Conservation (phyloP, 2,329 filamentous ascomycete genomes). For the Xylaria sp. region DNA sequence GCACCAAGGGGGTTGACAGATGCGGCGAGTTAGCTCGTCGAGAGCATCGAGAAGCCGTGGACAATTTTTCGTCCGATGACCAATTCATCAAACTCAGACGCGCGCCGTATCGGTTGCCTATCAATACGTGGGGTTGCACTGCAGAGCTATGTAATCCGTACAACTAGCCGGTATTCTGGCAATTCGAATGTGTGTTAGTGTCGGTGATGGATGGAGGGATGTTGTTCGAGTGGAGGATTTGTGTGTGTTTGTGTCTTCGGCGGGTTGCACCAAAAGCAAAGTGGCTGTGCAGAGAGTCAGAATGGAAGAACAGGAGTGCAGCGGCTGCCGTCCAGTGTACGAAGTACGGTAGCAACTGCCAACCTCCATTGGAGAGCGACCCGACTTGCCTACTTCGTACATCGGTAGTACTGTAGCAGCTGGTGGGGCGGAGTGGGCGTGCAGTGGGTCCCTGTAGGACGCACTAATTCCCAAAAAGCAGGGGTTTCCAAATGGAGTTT, state of each 20-base stretch:
- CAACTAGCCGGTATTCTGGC: background rate
- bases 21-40: conserved; percentile 22
- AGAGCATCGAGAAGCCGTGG: conserved; percentile 25
- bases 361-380: too few relatives aligned
- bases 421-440: background rate
- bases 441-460: background rate
- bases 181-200: background rate
- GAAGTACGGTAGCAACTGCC: background rate
- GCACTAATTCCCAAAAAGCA: background rate
- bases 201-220: background rate
- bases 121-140: background rate
- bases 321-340: background rate
- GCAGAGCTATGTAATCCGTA: background rate
- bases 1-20: conserved; percentile 27
- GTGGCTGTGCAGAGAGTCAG: background rate
- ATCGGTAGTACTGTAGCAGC: background rate
- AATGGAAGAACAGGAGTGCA: background rate
- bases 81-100: conserved; percentile 2
- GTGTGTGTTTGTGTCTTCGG: background rate
- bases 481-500: background rate
- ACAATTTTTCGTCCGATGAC: background rate
- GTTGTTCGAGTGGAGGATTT: background rate
- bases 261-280: background rate
- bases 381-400: too few relatives aligned
- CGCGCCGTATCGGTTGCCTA: background rate